These are phyloP conservation scores for Udeniomyces megalosporus DNA, from an alignment of 768 basidiomycete species.

Conservation along the genomic window DNA sequence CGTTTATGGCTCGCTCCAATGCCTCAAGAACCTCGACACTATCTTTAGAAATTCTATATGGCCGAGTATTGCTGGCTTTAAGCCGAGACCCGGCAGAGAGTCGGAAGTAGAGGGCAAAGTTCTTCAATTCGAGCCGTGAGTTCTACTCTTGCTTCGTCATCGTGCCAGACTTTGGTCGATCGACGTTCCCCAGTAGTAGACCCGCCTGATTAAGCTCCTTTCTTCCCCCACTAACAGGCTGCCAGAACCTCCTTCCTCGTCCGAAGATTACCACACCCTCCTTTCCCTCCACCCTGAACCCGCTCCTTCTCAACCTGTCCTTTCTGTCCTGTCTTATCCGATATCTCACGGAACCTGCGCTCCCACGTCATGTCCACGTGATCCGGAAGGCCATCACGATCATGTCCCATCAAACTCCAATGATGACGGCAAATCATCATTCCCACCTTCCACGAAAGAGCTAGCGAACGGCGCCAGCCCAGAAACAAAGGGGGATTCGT, in stretches of 20 bases:
- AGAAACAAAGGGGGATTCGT: constrained; percentile 30
- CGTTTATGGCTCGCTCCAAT: constrained; percentile 25
- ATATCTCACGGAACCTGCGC: constrained; percentile 8
- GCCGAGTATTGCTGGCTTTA: constrained; percentile 67
- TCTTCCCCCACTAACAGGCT: neutral
- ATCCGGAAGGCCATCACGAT: neutral
- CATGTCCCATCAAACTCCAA: too few species aligned
- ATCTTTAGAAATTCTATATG: constrained; percentile 65
- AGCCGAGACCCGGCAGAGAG: too few species aligned
- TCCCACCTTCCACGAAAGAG: too few species aligned
- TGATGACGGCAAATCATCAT: too few species aligned
- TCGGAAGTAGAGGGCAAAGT: constrained; percentile 20
- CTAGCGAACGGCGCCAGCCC: too few species aligned
- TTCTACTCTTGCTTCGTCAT: too few species aligned
- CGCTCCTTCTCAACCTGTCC: neutral
- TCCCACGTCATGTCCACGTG: neutral
- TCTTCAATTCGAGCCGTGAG: neutral
- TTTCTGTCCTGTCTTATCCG: constrained; percentile 7
- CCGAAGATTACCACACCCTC: neutral
- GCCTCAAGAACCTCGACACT: constrained; percentile 50
- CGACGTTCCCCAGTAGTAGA: too few species aligned
- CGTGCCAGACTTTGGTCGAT: too few species aligned
- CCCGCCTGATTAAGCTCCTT: too few species aligned
- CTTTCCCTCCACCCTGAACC: neutral
- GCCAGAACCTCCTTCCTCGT: neutral